Evolutionary conservation across 805 yeast species (phyloP).

Genomic region (Yarrowia hollandica): DNA sequence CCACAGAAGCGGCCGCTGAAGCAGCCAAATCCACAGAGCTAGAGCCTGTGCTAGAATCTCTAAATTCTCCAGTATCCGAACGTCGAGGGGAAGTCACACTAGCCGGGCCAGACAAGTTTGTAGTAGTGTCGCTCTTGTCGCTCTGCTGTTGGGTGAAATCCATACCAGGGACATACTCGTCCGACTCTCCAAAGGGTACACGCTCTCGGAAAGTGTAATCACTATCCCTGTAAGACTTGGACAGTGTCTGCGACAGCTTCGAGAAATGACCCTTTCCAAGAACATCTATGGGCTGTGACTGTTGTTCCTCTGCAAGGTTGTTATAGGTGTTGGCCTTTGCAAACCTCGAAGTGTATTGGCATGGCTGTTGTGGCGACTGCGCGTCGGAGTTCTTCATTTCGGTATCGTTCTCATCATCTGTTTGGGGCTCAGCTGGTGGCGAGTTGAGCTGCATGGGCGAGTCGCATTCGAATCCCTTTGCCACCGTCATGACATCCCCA

Average conservation of each 20-base stretch:
- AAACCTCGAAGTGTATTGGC: conserved; percentile 19
- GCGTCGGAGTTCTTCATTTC: neutral
- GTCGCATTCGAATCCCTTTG: conserved; percentile 26
- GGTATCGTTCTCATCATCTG: conserved; percentile 9
- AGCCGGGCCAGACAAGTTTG: neutral
- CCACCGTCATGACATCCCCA: conserved; percentile 12
- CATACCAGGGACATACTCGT: conserved; percentile 28
- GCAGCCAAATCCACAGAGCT: conserved; percentile 15
- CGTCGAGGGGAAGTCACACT: neutral
- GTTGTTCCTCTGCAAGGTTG: neutral
- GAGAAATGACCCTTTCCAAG: conserved; percentile 11
- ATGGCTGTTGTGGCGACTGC: neutral
- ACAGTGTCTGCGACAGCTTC: conserved; percentile 14
- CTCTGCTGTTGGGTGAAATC: conserved; percentile 26
- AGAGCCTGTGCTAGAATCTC: conserved; percentile 3
- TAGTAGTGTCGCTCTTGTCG: conserved; percentile 8
- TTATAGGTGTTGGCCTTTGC: neutral
- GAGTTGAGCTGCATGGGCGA: conserved; percentile 29
- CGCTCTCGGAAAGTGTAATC: conserved; percentile 24
- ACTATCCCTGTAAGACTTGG: conserved; percentile 21
- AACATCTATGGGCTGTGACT: neutral
- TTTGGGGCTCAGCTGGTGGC: conserved; percentile 22
- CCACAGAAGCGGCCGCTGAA: conserved; percentile 11
- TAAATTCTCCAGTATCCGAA: conserved; percentile 15
- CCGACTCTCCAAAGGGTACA: conserved; percentile 25